Base-by-base conservation (phyloP, 2,329 filamentous ascomycete genomes). In the Colletotrichum tabaci region DNA sequence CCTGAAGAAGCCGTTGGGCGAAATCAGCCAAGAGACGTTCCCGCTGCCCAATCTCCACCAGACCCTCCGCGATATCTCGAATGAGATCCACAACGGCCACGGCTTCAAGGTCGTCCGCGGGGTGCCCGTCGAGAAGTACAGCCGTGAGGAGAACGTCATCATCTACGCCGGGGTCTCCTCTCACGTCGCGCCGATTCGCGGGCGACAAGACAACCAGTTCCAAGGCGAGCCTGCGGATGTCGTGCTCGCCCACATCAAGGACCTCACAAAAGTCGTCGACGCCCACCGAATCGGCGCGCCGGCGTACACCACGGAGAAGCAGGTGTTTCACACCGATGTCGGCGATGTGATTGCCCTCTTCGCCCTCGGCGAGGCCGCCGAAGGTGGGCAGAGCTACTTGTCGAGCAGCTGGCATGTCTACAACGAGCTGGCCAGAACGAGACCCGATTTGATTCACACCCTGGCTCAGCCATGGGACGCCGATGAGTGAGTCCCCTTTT, bases 21-120 rank as follows among this genome's bases (percentile, higher is more conserved):
- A 68, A 0, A 63, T 71, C 60, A 81, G 76, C 8, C 81, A 83
- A 67, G 81, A 84, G 3, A 90, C 85, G 0, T 92, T 92, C 52
- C 88, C 89, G 0, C 79, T 92, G 0, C 87, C 87, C 0, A 84
- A 76, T 0, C 80, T 91, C 0, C 86, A 87, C 70, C 60, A 78
- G 0, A 82, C 82, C 13, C 82, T 92, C 2, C 85, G 88, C 3
- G 79, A 79, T 0, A 77, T 91, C 12, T 89, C 88, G 0, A 75
- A 81, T 12, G 88, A 90, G 69, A 77, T 92, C 1, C 88, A 91
- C 76, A 79, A 82, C 38, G 89, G 89, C 2, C 85, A 87, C 61
- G 90, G 90, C 2, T 91, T 92, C 81, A 88, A 88, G 58, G 88
- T 91, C 2, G 77, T 92, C 18, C 86, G 89, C 2, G 90, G 90